Evolutionary conservation across 2,329 filamentous ascomycete genomes (phyloP), one percentile per base, ranked within the genome.

Genomic region (Arthroderma sp.): DNA sequence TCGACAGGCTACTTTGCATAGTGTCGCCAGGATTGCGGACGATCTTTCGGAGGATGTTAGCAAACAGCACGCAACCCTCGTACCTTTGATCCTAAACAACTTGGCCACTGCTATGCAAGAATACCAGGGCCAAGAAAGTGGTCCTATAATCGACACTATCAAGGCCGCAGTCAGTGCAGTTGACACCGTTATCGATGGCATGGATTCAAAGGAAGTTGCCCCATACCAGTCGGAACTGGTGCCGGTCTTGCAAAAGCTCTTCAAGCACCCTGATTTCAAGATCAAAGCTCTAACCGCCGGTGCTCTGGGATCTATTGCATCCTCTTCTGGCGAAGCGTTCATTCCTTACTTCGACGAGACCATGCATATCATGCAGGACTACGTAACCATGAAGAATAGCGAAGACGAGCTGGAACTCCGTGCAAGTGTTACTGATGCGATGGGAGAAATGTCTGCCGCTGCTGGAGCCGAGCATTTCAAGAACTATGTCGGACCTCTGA

Each of bases 31-130:
- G 58, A 73, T 98, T 40, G 88, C 89, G 38, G 91, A 96, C 60
- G 89, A 96, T 59, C 79, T 96, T 53, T 82, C 86, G 4, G 88
- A 95, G 55, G 88, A 94, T 59, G 80, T 96, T 62, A 79, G 80
- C 55, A 80, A 83, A 46, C 82, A 93, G 66, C 91, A 96, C 63
- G 80, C 84, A 53, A 75, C 78, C 46, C 78, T 98, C 50, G 84
- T 98, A 60, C 81, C 83, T 10, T 78, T 86, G 29, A 74, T 96
- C 15, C 74, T 95, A 54, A 82, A 86, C 72, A 95, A 95, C 69
- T 77, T 94, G 47, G 85, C 93, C 58, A 77, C 85, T 50, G 85
- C 88, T 38, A 80, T 79, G 61, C 70, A 76, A 50, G 77, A 81
- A 56, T 73, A 80, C 27, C 78, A 80, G 56, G 73, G 74, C 47